These are phyloP conservation scores for Phytophthora pinifolia DNA, from an alignment of 352 stramenopile species.

Conservation along the genomic window DNA sequence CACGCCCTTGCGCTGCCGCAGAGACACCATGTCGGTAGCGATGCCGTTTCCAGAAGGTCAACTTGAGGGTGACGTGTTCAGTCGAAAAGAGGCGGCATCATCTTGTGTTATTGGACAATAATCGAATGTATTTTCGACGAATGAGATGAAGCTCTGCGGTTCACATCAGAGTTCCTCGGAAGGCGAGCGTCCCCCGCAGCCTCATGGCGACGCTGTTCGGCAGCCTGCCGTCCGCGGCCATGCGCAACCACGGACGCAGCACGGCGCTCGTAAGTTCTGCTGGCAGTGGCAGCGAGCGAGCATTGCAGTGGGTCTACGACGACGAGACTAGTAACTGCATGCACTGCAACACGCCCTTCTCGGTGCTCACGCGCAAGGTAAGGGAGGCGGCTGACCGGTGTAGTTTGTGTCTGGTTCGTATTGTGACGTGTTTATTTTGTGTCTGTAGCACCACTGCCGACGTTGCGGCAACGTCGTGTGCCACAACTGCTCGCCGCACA, in stretches of 20 bases:
- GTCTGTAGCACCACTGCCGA: slow-evolving; percentile 72
- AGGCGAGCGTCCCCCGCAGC: background rate
- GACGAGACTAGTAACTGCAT: slow-evolving; percentile 87
- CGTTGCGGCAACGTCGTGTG: slow-evolving; percentile 85
- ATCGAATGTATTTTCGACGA: slow-evolving; percentile 5
- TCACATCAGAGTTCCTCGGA: too few species aligned
- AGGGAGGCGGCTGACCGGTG: too few species aligned
- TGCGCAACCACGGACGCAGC: slow-evolving; percentile 49
- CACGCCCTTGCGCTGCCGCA: slow-evolving; percentile 39
- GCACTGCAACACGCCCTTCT: slow-evolving; percentile 87
- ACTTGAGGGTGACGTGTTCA: slow-evolving; percentile 35
- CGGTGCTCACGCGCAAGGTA: slow-evolving; percentile 82
- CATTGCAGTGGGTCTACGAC: slow-evolving; percentile 83
- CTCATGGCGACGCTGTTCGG: slow-evolving; percentile 74
- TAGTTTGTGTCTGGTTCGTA: background rate
- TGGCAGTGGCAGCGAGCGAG: slow-evolving; percentile 40
- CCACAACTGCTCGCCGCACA: slow-evolving; percentile 86
- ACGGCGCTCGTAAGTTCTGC: slow-evolving; percentile 37
- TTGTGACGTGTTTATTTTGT: slow-evolving; percentile 2
- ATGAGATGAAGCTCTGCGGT: background rate
- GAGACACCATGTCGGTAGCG: slow-evolving; percentile 27
- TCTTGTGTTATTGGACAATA: slow-evolving; percentile 18
- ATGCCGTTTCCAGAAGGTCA: too few species aligned
- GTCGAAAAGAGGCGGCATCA: background rate
- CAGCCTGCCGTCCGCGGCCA: slow-evolving; percentile 58